Evolutionary conservation across 192 early-diverging fungal species (phyloP), one percentile per base, ranked within the genome.

Genomic region (Coemansia reversa): DNA sequence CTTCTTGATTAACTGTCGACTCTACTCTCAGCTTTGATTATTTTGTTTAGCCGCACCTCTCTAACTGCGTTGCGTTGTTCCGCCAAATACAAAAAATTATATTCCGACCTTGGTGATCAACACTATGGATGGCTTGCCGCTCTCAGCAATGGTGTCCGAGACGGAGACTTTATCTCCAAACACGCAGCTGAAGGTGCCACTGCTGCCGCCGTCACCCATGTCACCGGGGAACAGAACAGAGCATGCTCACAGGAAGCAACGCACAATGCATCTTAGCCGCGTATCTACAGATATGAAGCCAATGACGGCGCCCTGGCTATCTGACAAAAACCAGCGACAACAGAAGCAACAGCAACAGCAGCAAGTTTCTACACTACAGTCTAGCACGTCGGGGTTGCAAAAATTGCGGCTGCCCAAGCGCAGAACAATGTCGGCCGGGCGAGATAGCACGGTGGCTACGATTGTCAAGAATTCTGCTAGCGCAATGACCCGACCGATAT

Each of bases 341-440:
- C 70, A 65, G 20, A 61, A 63, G 47, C 53, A 68, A 27, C 72
- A 66, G 16, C 67, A 74, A 66, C 66, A 66, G 27, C 72, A 66
- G 39, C 51, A 35, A 23, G 53, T 53, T 56, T 56, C 72, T 19
- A 51, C 59, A 2, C 61, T 54, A 66, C 61, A 60, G n/a, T 59
- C 62, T 24, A 60, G 30, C 53, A 59, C 54, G 5, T 62, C 64
- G 27, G 56, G 62, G n/a, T 30, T 60, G 12, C 76, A 72, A 47
- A 66, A 70, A 48, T 67, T 79, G n/a, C 66, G 70, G 32, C 60
- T 79, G 55, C 76, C 76, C 50, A 79, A 79, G 70, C 70, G 76
- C 28, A 70, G 76, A 39, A 51, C 60, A 19, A 62, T 58, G 70
- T 69, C 76, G 48, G 53, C 63, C 8, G 76, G 60, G 59, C 76